Evolutionary conservation across 495 filamentous ascomycete species (phyloP), one percentile per base, ranked within the genome.

Genomic region (Hypoxylon subgilvum): DNA sequence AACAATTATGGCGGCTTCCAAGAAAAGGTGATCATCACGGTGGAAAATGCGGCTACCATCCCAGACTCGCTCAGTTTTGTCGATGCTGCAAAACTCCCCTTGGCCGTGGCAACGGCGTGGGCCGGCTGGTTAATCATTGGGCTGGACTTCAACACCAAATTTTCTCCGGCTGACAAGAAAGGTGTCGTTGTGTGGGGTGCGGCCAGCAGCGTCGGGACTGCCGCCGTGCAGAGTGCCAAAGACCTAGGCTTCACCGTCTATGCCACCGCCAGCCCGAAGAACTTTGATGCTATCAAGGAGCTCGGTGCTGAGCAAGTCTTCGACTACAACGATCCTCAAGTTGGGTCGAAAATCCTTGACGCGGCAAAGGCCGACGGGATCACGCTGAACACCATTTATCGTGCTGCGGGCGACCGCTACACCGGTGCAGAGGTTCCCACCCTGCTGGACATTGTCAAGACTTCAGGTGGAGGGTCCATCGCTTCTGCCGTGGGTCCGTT

Each of bases 261-360:
- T 34, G 80, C 73, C 6, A 79, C 78, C 6, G 79, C 78, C n/a
- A 77, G 81, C 14, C 25, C 59, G 16, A 69, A 68, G 48, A 73
- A 84, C 62, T 63, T 72, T n/a, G 51, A 54, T 1, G 81, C 77
- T 32, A 52, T 83, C n/a, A 66, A 53, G 32, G 70, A 67, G 0
- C 53, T 84, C 5, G 82, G 80, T 3, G 82, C 80, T 12, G 70
- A 69, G n/a, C 59, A 69, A 19, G 71, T 79, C 0, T 82, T 82
- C 47, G 76, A 83, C 48, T 80, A 83, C 39, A 74, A 74, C n/a
- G 70, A 76, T 0, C 36, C 70, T 13, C 22, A 57, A 6, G 78
- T 82, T 9, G 76, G 80, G 22, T 65, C 74, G 23, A 48, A 48
- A 3, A 77, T 83, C 40, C 59, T 81, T 13, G 58, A 67, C 7